phyloP scores from a whole-genome alignment of 2,329 filamentous ascomycete genomes.

The Bipolaris cookei region DNA sequence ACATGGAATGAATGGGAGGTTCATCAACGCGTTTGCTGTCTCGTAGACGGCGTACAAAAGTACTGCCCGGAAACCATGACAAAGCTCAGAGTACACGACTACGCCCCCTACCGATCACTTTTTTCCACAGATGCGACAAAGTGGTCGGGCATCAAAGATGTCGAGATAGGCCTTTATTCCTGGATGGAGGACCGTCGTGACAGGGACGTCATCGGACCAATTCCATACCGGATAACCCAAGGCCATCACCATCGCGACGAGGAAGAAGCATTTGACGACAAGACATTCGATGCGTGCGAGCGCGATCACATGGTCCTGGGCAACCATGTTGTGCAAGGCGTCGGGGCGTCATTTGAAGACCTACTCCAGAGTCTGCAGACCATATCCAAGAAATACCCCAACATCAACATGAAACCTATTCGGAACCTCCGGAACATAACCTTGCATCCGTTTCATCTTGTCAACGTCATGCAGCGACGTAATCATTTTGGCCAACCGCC shows the following conservation, averaged over 20 bases:
- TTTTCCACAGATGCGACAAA: conserved; percentile 42
- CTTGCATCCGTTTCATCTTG: conserved; percentile 44
- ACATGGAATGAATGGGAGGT: conserved; percentile 49
- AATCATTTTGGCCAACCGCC: conserved; percentile 31
- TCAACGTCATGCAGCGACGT: conserved; percentile 43
- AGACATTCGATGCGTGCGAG: conserved; percentile 40
- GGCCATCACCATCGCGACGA: conserved; percentile 45
- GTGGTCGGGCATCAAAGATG: conserved; percentile 39
- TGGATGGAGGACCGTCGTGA: conserved; percentile 48
- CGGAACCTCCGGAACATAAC: conserved; percentile 36
- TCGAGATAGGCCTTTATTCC: conserved; percentile 42
- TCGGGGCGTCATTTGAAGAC: conserved; percentile 42
- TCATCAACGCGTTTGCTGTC: conserved; percentile 46
- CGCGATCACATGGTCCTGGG: conserved; percentile 46
- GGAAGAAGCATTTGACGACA: conserved; percentile 46
- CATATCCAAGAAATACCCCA: conserved; percentile 40
- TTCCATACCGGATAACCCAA: conserved; percentile 43
- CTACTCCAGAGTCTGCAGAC: conserved; percentile 40
- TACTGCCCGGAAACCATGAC: conserved; percentile 42
- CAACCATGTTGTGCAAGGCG: conserved; percentile 43
- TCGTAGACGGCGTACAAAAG: conserved; percentile 42
- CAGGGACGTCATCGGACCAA: conserved; percentile 41
- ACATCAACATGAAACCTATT: conserved; percentile 43
- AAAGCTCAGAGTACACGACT: conserved; percentile 45
- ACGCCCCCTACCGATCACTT: conserved; percentile 44